Evolutionary conservation across 2,329 filamentous ascomycete genomes (phyloP), one percentile per base, ranked within the genome.

Genomic region (Aspergillus melleus): DNA sequence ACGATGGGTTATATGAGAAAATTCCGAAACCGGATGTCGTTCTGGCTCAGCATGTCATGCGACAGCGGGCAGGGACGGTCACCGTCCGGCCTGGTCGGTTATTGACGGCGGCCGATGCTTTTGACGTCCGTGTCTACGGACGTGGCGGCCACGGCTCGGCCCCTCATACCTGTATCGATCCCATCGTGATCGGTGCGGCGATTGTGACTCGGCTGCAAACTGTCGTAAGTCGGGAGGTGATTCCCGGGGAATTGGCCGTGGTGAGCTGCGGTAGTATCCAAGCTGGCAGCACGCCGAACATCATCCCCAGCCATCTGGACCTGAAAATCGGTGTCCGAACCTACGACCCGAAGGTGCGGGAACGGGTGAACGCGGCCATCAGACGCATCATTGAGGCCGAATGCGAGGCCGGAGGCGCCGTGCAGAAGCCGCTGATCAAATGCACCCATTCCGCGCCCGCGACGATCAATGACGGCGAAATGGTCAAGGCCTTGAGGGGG

Each of bases 1-100:
- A 83, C 22, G 84, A 83, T 61, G 83, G 84, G 0, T 65, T 87
- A 36, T 87, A 86, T 64, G 73, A 81, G 8, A 79, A 76, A 55
- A 76, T 86, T 2, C 83, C 83, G 0, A 73, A 80, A n/a, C 85
- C 84, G 3, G 83, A 86, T 64, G 69, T 84, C n/a, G 80, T 82
- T 8, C 72, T 87, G 2, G 84, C 83, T 2, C 82, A 79, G 20
- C 84, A 87, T 72, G 81, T 86, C 0, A 79, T 82, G 72, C 59
- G 68, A 6, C 67, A 74, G 62, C 70, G 67, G n/a, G 67, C 76
- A 1, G 78, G 77, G 0, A 70, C 61, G 2, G 68, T 80, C 5
- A 72, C 68, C 30, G 61, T 75, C 2, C 66, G 69, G 6, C 57
- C 67, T 1, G 77, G 77, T 0, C 67, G 69, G 4, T 61, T 79